Evolutionary conservation across 2,329 filamentous ascomycete genomes (phyloP).

Genomic region (Colletotrichum endophyticum): DNA sequence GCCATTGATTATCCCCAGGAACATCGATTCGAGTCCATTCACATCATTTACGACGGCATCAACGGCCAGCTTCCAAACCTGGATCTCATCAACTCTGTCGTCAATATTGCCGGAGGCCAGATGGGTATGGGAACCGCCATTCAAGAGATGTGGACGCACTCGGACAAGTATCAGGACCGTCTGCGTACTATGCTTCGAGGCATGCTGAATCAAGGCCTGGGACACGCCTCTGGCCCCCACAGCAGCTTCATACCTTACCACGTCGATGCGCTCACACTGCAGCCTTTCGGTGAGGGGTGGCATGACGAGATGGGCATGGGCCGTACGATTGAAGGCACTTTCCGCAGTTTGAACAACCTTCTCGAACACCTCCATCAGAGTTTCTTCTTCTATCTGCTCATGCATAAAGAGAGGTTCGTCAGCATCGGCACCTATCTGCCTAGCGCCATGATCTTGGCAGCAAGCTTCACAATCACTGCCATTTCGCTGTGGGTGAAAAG

Average conservation of each 20-base stretch:
- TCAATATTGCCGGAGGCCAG: constrained; percentile 85
- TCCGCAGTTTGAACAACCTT: constrained; percentile 93
- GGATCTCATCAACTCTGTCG: constrained; percentile 93
- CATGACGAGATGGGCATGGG: constrained; percentile 98
- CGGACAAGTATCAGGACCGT: constrained; percentile 79
- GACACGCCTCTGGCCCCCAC: constrained; percentile 88
- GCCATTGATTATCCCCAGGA: constrained; percentile 93
- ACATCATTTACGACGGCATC: constrained; percentile 92
- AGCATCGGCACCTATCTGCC: constrained; percentile 98
- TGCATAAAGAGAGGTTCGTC: constrained; percentile 91
- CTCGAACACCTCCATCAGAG: constrained; percentile 97
- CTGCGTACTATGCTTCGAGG: constrained; percentile 88
- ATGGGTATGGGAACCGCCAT: constrained; percentile 87
- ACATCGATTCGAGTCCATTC: constrained; percentile 82
- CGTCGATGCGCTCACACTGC: constrained; percentile 92
- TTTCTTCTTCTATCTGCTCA: constrained; percentile 98
- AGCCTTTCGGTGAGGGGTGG: constrained; percentile 90
- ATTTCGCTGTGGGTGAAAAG: constrained; percentile 94
- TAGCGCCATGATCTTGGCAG: constrained; percentile 95
- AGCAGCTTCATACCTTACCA: constrained; percentile 98
- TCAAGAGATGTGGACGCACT: constrained; percentile 83
- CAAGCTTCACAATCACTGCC: constrained; percentile 94
- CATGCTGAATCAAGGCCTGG: constrained; percentile 90
- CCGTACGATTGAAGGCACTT: constrained; percentile 85
- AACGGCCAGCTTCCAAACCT: constrained; percentile 96